Evolutionary conservation across 106 monocot genomes (phyloP), one percentile per base, ranked within the genome.

Genomic region (Hemerocallis citrina): DNA sequence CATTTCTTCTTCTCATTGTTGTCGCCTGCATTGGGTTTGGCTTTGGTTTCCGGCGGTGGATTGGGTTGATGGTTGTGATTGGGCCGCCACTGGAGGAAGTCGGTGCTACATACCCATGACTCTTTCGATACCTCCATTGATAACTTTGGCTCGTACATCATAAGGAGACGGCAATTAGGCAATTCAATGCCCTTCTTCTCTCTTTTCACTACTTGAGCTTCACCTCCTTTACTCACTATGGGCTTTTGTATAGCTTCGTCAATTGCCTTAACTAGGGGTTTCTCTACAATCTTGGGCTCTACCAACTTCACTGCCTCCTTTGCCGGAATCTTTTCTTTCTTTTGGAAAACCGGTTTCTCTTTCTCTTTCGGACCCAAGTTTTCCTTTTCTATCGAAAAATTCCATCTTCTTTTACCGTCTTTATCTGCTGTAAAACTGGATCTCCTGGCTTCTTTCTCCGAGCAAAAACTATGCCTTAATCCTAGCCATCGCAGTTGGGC

Each of bases 121-220:
- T 96, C 95, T 65, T 81, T 86, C 5, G 95, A 96, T 2, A 96
- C 95, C 74, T 96, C 95, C 95, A 96, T 96, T 6, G 95, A 96
- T 7, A 96, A 59, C 65, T 96, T 96, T 0, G 95, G 95, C 56
- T 96, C 95, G 36, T 87, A 96, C 95, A 96, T 91, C 95, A 96
- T 96, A 66, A 91, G 48, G 17, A 96, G 66, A 10, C 90, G 76
- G 66, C 95, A 96, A 39, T 96, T 90, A 7, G 95, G 95, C 66
- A 96, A 39, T 40, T 73, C 79, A 0, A 68, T 64, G 4, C 25
- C 56, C 52, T 65, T 65, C 55, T 61, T 72, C 61, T 52, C 55
- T 54, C 24, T 55, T 23, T 64, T 49, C 12, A 58, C 51, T n/a
- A 23, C 30, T 28, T 39, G 51, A 33, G 49, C 21, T 19, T 38